Conservation (phyloP, 148 eudicot genomes). For the Tetragonia tetragonoides region DNA sequence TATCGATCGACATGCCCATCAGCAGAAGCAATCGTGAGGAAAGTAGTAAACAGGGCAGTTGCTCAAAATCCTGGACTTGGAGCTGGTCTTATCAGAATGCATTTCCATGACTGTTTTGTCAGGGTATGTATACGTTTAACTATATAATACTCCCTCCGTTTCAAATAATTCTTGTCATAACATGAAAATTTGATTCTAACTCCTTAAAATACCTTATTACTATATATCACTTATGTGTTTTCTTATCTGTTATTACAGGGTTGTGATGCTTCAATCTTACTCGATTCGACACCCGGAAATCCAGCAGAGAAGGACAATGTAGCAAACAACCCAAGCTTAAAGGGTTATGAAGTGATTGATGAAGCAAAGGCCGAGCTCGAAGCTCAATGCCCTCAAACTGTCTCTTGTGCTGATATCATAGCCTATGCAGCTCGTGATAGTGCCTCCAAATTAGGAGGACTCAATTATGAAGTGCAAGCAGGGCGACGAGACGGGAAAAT, state of each 20-base stretch:
- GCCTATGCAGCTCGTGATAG: slow-evolving; percentile 57
- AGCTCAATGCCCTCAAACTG: slow-evolving; percentile 37
- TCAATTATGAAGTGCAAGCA: slow-evolving; percentile 32
- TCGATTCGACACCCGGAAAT: slow-evolving; percentile 37
- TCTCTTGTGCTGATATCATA: slow-evolving; percentile 47
- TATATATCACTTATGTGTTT: neutral
- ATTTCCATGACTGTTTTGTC: slow-evolving; percentile 31
- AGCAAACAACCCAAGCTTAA: slow-evolving; percentile 37
- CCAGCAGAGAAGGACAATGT: slow-evolving; percentile 37
- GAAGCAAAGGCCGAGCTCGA: slow-evolving; percentile 28
- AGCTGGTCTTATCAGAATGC: slow-evolving; percentile 33
- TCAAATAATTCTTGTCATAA: neutral
- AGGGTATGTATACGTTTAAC: slow-evolving; percentile 32
- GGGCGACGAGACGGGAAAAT: slow-evolving; percentile 41
- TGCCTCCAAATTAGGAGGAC: slow-evolving; percentile 27
- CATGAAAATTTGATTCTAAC: neutral
- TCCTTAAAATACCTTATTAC: too few species aligned
- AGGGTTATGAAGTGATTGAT: slow-evolving; percentile 35
- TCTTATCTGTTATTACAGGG: slow-evolving; percentile 27
- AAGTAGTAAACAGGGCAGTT: slow-evolving; percentile 29
- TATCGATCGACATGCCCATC: slow-evolving; percentile 35
- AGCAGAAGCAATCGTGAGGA: slow-evolving; percentile 36
- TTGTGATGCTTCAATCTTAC: slow-evolving; percentile 49
- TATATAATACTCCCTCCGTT: neutral
- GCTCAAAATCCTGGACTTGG: slow-evolving; percentile 35